Percentiles rank a stretch among this genome's conserved stretches.
Evolutionary conservation across 805 yeast genomes (phyloP).

Genomic region (Jamesozyma rosinii): DNA sequence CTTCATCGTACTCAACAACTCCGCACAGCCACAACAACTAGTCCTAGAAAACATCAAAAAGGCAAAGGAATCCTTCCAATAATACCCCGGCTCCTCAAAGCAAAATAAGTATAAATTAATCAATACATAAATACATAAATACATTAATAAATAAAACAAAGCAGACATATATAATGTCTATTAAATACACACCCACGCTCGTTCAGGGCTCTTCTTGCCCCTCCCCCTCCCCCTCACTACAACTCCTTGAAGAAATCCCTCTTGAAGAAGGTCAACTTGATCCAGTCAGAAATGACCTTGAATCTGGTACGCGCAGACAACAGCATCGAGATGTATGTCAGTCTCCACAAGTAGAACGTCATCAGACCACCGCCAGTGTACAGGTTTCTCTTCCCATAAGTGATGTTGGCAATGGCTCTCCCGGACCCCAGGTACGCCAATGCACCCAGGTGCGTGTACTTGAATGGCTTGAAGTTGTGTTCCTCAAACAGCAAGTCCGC

Average conservation of each 20-base stretch:
- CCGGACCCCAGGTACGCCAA: conserved; percentile 89
- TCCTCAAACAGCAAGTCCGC: conserved; percentile 37
- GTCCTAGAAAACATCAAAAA: conserved; percentile 49
- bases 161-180: neutral
- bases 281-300: conserved; percentile 81
- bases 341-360: conserved; percentile 89
- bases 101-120: neutral
- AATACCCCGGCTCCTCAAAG: too few species aligned
- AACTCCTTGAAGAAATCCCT: conserved; percentile 88
- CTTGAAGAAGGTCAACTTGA: conserved; percentile 78
- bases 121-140: neutral
- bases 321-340: conserved; percentile 83
- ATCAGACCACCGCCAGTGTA: conserved; percentile 79
- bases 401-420: conserved; percentile 86
- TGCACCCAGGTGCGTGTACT: conserved; percentile 82
- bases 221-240: conserved; percentile 6
- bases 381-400: conserved; percentile 68
- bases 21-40: conserved; percentile 30
- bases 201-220: conserved; percentile 4
- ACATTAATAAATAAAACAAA: conserved; percentile 1
- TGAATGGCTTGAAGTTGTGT: conserved; percentile 54
- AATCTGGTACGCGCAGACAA: conserved; percentile 80
- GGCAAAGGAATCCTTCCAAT: conserved; percentile 46
- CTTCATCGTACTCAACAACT: conserved; percentile 46
- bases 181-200: neutral